These are phyloP conservation scores for Hyphopichia buzzinii DNA, from an alignment of 1,139 yeast genomes.

Conservation along the genomic window DNA sequence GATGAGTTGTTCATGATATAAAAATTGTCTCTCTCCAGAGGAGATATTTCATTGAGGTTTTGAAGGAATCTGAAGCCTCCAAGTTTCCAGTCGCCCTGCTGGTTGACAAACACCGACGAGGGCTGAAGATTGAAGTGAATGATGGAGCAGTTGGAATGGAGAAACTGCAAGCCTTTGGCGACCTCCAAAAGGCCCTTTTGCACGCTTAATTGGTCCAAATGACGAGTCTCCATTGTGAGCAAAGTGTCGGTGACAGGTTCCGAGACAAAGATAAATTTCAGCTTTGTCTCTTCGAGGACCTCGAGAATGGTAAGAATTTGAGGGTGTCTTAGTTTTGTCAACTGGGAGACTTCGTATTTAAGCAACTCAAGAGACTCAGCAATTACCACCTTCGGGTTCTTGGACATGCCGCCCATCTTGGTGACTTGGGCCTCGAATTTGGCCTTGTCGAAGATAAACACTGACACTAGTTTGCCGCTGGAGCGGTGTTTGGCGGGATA, in stretches of 20 bases:
- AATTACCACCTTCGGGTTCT: constrained; percentile 37
- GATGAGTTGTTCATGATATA: constrained; percentile 68
- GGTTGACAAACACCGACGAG: constrained; percentile 68
- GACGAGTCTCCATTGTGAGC: constrained; percentile 40
- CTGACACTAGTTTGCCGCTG: constrained; percentile 62
- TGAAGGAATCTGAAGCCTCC: constrained; percentile 73
- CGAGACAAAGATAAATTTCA: constrained; percentile 78
- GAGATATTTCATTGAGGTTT: constrained; percentile 46
- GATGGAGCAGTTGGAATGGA: constrained; percentile 72
- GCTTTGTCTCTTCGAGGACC: constrained; percentile 83
- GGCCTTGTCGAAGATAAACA: constrained; percentile 84
- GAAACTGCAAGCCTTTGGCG: constrained; percentile 74
- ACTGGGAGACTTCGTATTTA: constrained; percentile 56
- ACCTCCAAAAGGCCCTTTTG: constrained; percentile 84
- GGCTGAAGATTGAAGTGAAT: constrained; percentile 84
- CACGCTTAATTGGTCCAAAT: constrained; percentile 65
- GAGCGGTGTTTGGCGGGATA: constrained; percentile 76
- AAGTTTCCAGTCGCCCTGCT: constrained; percentile 92
- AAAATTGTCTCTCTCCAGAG: constrained; percentile 50
- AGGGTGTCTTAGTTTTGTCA: constrained; percentile 86
- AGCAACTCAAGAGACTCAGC: constrained; percentile 41
- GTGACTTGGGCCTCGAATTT: constrained; percentile 59
- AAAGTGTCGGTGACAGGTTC: constrained; percentile 70
- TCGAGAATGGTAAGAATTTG: constrained; percentile 78
- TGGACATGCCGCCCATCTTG: constrained; percentile 48